phyloP scores from a whole-genome alignment of 345 rosid species.

The Erucastrum elatum region DNA sequence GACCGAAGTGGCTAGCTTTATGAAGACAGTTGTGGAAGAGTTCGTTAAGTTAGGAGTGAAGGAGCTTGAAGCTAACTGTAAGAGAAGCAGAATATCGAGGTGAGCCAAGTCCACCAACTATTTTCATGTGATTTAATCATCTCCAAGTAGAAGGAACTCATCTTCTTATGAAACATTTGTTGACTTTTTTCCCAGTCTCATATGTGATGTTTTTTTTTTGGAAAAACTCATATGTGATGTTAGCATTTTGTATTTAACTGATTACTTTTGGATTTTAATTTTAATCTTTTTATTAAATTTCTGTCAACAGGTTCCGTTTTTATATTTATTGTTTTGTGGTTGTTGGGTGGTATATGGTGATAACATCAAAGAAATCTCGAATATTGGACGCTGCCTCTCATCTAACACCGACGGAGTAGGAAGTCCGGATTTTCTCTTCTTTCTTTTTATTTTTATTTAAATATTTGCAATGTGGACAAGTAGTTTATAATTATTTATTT shows the following conservation, averaged over 20 bases:
- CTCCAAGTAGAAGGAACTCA: neutral
- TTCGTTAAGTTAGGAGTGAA: conserved; percentile 49
- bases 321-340: neutral
- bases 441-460: neutral
- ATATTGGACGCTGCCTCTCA: neutral
- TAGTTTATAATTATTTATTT: neutral
- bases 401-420: neutral
- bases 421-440: neutral
- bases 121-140: neutral
- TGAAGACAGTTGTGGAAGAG: conserved; percentile 46
- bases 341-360: neutral
- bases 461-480: neutral
- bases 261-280: neutral
- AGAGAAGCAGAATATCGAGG: conserved; percentile 19
- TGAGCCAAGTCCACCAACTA: conserved; percentile 32
- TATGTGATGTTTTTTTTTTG: neutral
- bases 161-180: too few relatives aligned
- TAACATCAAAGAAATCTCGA: neutral
- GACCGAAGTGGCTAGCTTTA: conserved; percentile 34
- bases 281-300: neutral
- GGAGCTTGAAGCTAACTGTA: conserved; percentile 22
- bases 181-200: too few relatives aligned
- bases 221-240: neutral
- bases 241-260: neutral
- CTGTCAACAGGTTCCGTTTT: neutral